A percentile compares a stretch with the other conserved stretches of the same genome.
These are phyloP conservation scores for Miscanthus lutarioriparius DNA, from an alignment of 176 grass and related monocot genomes.

Conservation along the genomic window DNA sequence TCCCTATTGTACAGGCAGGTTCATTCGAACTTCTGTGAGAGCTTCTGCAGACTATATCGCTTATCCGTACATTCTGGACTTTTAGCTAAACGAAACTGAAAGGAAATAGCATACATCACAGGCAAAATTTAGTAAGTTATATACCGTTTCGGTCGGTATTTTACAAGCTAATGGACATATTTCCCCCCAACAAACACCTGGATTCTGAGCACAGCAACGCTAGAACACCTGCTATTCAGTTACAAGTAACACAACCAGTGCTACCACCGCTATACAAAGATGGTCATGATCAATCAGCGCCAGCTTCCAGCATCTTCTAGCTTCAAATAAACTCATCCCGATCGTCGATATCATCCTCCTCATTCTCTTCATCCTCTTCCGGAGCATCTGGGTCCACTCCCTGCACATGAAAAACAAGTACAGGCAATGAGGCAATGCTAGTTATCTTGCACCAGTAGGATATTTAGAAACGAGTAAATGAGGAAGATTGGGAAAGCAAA, in stretches of 20 bases:
- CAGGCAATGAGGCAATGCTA: not conserved
- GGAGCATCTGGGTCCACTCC: slow-evolving; percentile 95
- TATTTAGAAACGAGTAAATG: not conserved
- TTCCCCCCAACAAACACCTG: not conserved
- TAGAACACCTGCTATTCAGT: not conserved
- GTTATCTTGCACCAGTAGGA: not conserved
- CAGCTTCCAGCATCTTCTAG: not conserved
- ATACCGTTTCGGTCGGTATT: not conserved
- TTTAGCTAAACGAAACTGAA: not conserved
- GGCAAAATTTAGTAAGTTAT: not conserved
- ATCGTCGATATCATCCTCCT: slow-evolving; percentile 78
- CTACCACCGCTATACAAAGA: not conserved
- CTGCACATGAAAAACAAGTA: slow-evolving; percentile 31
- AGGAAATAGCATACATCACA: not conserved
- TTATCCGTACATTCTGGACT: not conserved
- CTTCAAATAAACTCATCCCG: slow-evolving; percentile 57
- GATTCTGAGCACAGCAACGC: not conserved
- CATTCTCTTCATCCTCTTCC: slow-evolving; percentile 90
- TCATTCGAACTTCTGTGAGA: not conserved
- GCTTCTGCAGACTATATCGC: no score
- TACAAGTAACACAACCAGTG: not conserved
- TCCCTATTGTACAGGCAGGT: not conserved
- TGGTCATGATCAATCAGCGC: not conserved
- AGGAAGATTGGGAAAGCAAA: not conserved
- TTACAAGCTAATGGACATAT: not conserved